Percentiles rank a stretch among this genome's conserved stretches.
phyloP scores from a whole-genome alignment of 257 asterid species.

The Solanum gracilifrons region DNA sequence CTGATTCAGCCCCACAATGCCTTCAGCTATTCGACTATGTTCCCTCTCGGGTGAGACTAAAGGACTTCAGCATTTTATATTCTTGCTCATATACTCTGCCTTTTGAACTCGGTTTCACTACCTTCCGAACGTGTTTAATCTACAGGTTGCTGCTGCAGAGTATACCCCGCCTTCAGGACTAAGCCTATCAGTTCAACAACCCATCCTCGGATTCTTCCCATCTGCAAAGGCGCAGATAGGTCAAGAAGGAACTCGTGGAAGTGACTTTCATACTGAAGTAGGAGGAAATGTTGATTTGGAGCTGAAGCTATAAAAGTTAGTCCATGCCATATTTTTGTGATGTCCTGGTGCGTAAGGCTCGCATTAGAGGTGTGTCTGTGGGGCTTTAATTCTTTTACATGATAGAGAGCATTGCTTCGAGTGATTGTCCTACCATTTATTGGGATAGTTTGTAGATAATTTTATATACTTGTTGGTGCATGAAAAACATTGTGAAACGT shows the following conservation, averaged over 20 bases:
- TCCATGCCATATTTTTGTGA: background rate
- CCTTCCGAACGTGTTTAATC: background rate
- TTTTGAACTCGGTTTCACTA: background rate
- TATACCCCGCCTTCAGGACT: constrained; percentile 7
- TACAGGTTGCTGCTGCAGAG: constrained; percentile 31
- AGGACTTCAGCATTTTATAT: background rate
- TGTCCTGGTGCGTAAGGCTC: background rate
- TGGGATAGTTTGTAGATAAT: background rate
- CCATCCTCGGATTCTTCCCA: constrained; percentile 48
- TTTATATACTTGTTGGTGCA: too few species aligned
- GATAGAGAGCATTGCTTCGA: background rate
- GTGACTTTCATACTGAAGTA: constrained; percentile 20
- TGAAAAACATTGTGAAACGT: background rate
- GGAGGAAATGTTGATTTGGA: constrained; percentile 49
- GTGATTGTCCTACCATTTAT: background rate
- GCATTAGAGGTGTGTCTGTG: background rate
- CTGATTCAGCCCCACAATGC: constrained; percentile 4
- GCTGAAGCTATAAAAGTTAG: constrained; percentile 40
- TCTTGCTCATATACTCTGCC: background rate
- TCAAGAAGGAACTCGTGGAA: constrained; percentile 6
- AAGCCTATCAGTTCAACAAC: constrained; percentile 16
- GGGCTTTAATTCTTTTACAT: background rate
- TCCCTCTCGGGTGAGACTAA: constrained; percentile 27
- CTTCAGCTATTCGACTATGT: constrained; percentile 12
- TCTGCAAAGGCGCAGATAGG: constrained; percentile 11